These are phyloP conservation scores for Hyphodiscus sp. DNA, from an alignment of 2,329 filamentous ascomycete genomes.

Conservation along the genomic window DNA sequence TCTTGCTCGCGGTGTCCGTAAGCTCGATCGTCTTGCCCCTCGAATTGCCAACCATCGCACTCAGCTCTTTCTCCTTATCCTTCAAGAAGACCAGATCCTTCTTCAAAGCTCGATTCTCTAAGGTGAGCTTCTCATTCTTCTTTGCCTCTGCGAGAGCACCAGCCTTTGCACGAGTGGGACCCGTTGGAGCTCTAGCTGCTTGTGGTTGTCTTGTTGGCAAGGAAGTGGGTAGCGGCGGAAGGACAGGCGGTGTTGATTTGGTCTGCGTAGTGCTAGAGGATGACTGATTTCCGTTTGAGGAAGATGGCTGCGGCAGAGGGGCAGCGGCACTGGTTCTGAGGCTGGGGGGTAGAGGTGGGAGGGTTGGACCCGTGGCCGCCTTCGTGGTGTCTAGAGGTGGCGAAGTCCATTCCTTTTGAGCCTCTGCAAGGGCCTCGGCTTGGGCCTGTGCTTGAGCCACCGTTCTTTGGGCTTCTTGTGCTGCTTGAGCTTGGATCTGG, in stretches of 20 bases:
- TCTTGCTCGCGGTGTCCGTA: background rate
- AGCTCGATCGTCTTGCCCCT: background rate
- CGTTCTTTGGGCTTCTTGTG: background rate
- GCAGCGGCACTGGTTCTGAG: background rate
- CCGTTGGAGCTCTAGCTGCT: background rate
- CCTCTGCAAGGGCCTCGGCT: constrained; percentile 3
- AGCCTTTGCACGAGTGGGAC: too few relatives aligned
- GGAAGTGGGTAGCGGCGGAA: background rate
- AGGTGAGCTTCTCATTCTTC: background rate
- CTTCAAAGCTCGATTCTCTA: too few relatives aligned
- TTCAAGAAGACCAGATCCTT: background rate
- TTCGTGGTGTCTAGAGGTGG: background rate
- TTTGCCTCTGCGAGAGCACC: background rate
- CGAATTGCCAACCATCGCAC: background rate
- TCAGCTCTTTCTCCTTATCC: background rate
- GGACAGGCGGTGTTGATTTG: background rate
- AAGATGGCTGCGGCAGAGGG: background rate
- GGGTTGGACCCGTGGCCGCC: background rate
- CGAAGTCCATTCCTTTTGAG: background rate
- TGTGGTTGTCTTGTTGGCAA: background rate
- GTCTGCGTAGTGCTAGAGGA: background rate
- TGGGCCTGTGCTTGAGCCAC: background rate
- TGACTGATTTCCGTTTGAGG: background rate
- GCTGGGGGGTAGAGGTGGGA: background rate
- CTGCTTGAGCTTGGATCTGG: constrained; percentile 16